A percentile compares a stretch with the other conserved stretches of the same genome.
Conservation (phyloP, 177 flowering plant species). For the Telopea speciosissima region DNA sequence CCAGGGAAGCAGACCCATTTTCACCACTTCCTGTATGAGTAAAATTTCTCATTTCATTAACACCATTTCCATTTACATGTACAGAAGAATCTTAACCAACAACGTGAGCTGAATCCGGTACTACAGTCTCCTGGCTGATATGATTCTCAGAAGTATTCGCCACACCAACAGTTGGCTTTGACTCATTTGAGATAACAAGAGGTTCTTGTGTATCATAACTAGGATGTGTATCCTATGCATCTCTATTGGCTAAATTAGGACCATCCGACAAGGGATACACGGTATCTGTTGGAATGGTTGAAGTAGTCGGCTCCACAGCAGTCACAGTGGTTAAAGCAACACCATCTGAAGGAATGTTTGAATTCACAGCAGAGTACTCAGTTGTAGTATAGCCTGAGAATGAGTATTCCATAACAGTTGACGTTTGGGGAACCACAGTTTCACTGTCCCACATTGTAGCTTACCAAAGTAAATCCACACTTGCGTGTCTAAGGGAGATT, state of each 20-base stretch:
- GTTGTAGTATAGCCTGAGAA: slow-evolving; percentile 23
- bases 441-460: slow-evolving; percentile 54
- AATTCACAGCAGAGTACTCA: slow-evolving; percentile 19
- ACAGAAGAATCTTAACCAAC: slow-evolving; percentile 25
- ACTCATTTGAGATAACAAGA: slow-evolving; percentile 13
- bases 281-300: slow-evolving; percentile 13
- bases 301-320: slow-evolving; percentile 14
- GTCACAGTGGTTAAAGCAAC: slow-evolving; percentile 15
- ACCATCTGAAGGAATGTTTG: slow-evolving; percentile 18
- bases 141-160: slow-evolving; percentile 14
- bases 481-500: neutral
- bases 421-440: slow-evolving; percentile 37
- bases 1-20: slow-evolving; percentile 38
- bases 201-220: slow-evolving; percentile 20
- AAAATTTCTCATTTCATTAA: slow-evolving; percentile 15
- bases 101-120: slow-evolving; percentile 25
- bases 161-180: slow-evolving; percentile 14
- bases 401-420: slow-evolving; percentile 28
- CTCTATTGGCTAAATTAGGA: slow-evolving; percentile 15
- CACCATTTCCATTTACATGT: slow-evolving; percentile 40
- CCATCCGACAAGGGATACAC: slow-evolving; percentile 12
- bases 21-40: slow-evolving; percentile 18
- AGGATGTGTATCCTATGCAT: slow-evolving; percentile 9
- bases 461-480: neutral
- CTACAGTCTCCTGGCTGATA: slow-evolving; percentile 19